phyloP scores from a whole-genome alignment of 192 early-diverging fungal species.

The Powellomyces hirtus region DNA sequence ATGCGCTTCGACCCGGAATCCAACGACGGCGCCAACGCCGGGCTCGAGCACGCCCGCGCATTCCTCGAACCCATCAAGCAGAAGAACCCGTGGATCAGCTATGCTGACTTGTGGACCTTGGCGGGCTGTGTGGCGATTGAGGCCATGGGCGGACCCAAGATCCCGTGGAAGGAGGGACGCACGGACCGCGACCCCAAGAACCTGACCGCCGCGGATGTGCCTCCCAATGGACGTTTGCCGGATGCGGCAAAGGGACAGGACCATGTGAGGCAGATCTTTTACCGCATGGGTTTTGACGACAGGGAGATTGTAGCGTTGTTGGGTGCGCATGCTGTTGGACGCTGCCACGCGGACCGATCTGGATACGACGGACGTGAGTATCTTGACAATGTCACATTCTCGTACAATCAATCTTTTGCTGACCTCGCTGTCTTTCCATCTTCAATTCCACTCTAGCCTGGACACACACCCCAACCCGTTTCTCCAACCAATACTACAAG shows the following conservation, averaged over 20 bases:
- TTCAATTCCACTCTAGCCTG: conserved; percentile 52
- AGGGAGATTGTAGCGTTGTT: conserved; percentile 67
- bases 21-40: conserved; percentile 67
- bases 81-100: conserved; percentile 59
- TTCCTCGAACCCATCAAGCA: conserved; percentile 65
- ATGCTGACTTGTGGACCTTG: conserved; percentile 77
- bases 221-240: conserved; percentile 68
- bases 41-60: conserved; percentile 43
- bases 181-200: conserved; percentile 52
- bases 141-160: conserved; percentile 65
- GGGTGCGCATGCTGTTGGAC: conserved; percentile 66
- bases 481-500: conserved; percentile 90
- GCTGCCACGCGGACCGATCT: conserved; percentile 61
- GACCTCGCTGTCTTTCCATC: background rate
- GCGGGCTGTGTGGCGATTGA: conserved; percentile 70
- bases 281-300: conserved; percentile 60
- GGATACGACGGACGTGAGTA: conserved; percentile 58
- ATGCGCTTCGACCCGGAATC: conserved; percentile 66
- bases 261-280: conserved; percentile 61
- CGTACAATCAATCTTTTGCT: background rate
- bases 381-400: too few relatives aligned
- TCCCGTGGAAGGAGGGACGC: conserved; percentile 63
- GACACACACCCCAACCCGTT: conserved; percentile 81
- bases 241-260: conserved; percentile 58
- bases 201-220: conserved; percentile 38